These are phyloP conservation scores for Vitis cinerea DNA, from an alignment of 164 flowering plant species.

Conservation along the genomic window DNA sequence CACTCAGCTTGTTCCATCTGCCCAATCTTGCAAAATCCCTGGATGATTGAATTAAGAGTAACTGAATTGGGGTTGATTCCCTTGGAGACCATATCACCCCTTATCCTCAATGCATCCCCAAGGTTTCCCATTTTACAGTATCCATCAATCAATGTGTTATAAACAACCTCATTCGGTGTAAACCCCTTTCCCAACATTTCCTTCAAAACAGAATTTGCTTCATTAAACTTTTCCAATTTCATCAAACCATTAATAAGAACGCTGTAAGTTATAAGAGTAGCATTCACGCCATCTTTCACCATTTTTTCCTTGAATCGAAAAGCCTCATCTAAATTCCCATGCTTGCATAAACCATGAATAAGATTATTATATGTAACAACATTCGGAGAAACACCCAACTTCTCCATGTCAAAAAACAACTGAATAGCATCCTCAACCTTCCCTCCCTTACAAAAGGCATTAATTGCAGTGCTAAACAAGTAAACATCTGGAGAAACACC, in stretches of 20 bases:
- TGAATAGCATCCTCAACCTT: conserved; percentile 49
- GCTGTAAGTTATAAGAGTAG: conserved; percentile 53
- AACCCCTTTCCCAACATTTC: conserved; percentile 53
- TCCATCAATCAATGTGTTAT: conserved; percentile 67
- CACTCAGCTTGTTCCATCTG: conserved; percentile 47
- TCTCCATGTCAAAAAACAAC: conserved; percentile 58
- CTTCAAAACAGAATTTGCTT: conserved; percentile 45
- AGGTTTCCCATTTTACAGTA: conserved; percentile 49
- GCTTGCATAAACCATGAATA: conserved; percentile 62
- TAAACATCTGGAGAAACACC: conserved; percentile 53
- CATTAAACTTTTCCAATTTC: conserved; percentile 46
- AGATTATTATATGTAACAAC: conserved; percentile 68
- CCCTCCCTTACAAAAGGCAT: conserved; percentile 57
- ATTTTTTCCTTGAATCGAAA: conserved; percentile 57
- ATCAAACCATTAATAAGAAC: conserved; percentile 57
- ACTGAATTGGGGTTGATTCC: conserved; percentile 52
- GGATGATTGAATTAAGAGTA: conserved; percentile 54
- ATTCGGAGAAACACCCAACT: conserved; percentile 46
- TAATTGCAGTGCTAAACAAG: conserved; percentile 53
- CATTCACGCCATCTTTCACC: conserved; percentile 40
- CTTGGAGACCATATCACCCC: conserved; percentile 54
- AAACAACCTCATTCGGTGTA: conserved; percentile 52
- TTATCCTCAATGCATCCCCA: conserved; percentile 42
- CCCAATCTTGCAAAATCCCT: conserved; percentile 49
- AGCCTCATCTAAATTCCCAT: conserved; percentile 51